These are phyloP conservation scores for Globisporangium splendens DNA, from an alignment of 352 stramenopile species.

Conservation along the genomic window DNA sequence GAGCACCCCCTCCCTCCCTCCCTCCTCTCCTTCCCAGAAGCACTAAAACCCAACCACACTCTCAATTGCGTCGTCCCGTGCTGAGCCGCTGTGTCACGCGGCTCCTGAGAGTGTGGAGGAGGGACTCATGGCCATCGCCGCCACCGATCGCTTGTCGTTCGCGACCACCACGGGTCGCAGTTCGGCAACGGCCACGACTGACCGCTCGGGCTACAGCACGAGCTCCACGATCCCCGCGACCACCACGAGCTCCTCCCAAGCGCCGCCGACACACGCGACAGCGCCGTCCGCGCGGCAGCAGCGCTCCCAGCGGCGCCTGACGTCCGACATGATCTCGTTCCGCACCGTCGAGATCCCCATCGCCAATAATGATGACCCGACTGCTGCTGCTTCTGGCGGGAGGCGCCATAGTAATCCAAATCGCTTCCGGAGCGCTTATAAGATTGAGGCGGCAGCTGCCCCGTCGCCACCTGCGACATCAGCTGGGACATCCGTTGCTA, in stretches of 20 bases:
- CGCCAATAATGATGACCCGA: not conserved
- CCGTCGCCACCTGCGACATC: not conserved
- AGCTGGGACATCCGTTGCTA: not conserved
- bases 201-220: not conserved
- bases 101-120: no score
- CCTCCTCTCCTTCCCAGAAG: no score
- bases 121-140: not conserved
- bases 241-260: not conserved
- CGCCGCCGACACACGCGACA: not conserved
- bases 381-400: not conserved
- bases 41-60: no score
- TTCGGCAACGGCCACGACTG: conserved; percentile 2
- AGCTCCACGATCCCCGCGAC: not conserved
- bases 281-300: conserved; percentile 3
- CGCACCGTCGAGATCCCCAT: conserved; percentile 28
- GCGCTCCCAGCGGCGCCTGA: conserved; percentile 17
- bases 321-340: conserved; percentile 58
- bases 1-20: no score
- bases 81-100: no score
- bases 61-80: no score
- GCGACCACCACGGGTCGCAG: not conserved
- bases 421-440: not conserved
- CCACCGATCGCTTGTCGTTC: conserved; percentile 1
- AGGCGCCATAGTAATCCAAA: conserved; percentile 2
- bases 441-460: conserved; percentile 3